Evolutionary conservation across 2,329 filamentous ascomycete species (phyloP).

Genomic region (Fusarium nygamai): DNA sequence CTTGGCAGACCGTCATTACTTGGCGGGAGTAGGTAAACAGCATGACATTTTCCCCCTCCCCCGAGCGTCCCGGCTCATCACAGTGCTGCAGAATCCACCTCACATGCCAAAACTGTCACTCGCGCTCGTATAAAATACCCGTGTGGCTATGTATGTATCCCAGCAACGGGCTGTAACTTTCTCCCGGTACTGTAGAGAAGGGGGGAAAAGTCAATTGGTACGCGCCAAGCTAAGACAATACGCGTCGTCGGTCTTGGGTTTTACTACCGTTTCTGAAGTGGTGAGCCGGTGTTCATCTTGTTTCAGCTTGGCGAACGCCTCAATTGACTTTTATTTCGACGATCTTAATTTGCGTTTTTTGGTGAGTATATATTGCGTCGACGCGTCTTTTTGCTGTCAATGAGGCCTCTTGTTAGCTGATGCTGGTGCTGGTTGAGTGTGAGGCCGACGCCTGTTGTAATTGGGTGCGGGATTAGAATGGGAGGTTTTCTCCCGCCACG

Average conservation of each 20-base stretch:
- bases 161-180: slow-evolving; percentile 12
- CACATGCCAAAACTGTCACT: not conserved
- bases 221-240: slow-evolving; percentile 12
- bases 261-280: not conserved
- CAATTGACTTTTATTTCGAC: not conserved
- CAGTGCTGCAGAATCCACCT: not conserved
- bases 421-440: not conserved
- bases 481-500: not conserved
- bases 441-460: not conserved
- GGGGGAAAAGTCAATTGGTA: not conserved
- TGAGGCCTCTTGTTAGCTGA: not conserved
- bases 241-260: slow-evolving; percentile 12
- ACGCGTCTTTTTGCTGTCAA: not conserved
- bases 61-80: slow-evolving; percentile 13
- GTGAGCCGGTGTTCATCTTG: not conserved
- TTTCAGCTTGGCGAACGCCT: slow-evolving; percentile 10
- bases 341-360: not conserved
- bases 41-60: not conserved
- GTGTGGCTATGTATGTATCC: not conserved
- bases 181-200: too few relatives aligned
- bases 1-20: slow-evolving; percentile 29
- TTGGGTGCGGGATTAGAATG: not conserved
- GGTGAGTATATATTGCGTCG: not conserved
- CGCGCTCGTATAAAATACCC: not conserved
- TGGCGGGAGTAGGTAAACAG: slow-evolving; percentile 7